A percentile compares a stretch with the other conserved stretches of the same genome.
Evolutionary conservation across 345 rosid species (phyloP).

Genomic region (Corchorus capsularis): DNA sequence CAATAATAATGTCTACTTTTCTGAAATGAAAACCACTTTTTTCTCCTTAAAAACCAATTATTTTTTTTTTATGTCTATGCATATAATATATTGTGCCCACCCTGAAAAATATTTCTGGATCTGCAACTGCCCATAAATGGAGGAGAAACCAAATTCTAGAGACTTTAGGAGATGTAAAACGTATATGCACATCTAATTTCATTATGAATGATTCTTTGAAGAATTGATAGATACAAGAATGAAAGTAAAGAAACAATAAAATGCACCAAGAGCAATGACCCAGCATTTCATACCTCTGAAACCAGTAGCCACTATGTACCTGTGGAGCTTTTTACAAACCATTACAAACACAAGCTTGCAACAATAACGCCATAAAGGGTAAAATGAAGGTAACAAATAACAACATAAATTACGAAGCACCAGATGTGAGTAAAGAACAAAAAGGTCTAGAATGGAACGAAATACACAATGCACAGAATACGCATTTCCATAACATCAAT

Average conservation of each 20-base stretch:
- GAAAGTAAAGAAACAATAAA: background rate
- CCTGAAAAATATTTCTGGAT: too few relatives aligned
- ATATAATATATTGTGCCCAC: too few relatives aligned
- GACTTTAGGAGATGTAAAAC: background rate
- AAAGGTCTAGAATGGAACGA: background rate
- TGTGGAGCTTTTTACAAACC: constrained; percentile 24
- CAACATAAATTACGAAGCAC: background rate
- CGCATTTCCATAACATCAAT: background rate
- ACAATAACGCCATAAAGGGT: constrained; percentile 8
- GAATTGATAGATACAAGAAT: background rate
- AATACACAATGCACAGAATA: background rate
- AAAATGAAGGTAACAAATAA: constrained; percentile 3
- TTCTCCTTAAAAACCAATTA: too few relatives aligned
- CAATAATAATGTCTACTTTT: too few relatives aligned
- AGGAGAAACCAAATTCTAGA: background rate
- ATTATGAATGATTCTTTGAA: background rate
- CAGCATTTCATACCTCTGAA: constrained; percentile 28
- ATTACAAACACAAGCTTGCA: constrained; percentile 7
- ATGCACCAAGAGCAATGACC: constrained; percentile 11
- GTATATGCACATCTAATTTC: background rate
- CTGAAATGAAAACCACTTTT: too few relatives aligned
- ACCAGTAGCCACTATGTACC: constrained; percentile 17
- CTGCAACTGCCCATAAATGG: background rate
- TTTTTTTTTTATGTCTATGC: too few relatives aligned
- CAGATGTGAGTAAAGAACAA: background rate